Evolutionary conservation across 139 green algal genomes (phyloP).

Genomic region (Chlorella vulgaris): DNA sequence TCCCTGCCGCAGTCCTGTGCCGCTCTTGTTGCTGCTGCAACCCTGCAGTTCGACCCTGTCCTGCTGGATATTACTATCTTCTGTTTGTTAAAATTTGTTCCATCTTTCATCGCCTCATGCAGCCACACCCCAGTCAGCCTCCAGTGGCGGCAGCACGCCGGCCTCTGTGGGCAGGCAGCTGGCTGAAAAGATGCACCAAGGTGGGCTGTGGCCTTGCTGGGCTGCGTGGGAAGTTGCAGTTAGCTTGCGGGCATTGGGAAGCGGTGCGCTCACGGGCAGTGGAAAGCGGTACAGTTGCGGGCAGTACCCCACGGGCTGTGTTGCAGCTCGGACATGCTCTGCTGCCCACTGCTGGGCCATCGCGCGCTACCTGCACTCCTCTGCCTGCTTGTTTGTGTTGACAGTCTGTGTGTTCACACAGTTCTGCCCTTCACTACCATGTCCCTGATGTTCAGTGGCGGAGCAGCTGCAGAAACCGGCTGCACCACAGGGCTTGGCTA

Average conservation of each 20-base stretch:
- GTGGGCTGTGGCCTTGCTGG: not conserved
- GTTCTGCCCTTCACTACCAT: not conserved
- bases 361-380: too few species aligned
- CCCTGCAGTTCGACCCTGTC: not conserved
- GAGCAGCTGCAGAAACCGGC: conserved; percentile 37
- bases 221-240: too few species aligned
- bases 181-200: conserved; percentile 38
- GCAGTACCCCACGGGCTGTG: too few species aligned
- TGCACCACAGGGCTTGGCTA: conserved; percentile 1
- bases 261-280: too few species aligned
- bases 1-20: too few species aligned
- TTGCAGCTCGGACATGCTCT: too few species aligned
- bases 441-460: conserved; percentile 9
- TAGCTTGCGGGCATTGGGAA: not conserved
- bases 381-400: too few species aligned
- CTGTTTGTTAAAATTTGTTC: not conserved
- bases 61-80: too few species aligned
- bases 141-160: conserved; percentile 19
- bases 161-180: conserved; percentile 36
- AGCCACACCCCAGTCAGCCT: conserved; percentile 13
- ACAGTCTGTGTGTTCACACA: not conserved
- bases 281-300: too few species aligned
- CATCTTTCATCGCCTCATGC: not conserved
- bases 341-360: too few species aligned
- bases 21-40: not conserved